These are phyloP conservation scores for Physocladia obscura DNA, from an alignment of 192 early-diverging fungal species.

Conservation along the genomic window DNA sequence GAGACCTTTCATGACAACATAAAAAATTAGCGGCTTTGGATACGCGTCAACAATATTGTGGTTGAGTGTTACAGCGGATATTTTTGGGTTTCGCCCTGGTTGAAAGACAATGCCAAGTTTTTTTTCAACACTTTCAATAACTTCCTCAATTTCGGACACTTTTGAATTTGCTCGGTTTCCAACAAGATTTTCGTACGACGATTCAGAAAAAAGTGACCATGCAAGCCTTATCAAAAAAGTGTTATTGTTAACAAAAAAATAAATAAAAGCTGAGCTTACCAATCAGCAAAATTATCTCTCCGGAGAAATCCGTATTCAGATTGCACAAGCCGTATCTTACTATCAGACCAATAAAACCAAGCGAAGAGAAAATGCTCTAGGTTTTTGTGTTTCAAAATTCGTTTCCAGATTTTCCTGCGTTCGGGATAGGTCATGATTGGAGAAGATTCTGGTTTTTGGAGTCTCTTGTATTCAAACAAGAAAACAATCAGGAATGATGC, in stretches of 20 bases:
- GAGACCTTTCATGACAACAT: constrained; percentile 9
- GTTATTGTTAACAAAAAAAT: too few species aligned
- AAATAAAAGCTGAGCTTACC: too few species aligned
- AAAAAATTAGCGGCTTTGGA: constrained; percentile 29
- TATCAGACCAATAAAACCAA: too few species aligned
- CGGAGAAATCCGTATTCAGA: too few species aligned
- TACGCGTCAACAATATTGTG: constrained; percentile 22
- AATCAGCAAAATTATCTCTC: too few species aligned
- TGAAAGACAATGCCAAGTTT: constrained; percentile 13
- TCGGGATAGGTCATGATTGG: constrained; percentile 18
- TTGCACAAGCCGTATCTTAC: too few species aligned
- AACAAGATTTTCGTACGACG: not conserved
- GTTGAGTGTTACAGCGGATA: constrained; percentile 21
- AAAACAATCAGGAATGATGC: constrained; percentile 29
- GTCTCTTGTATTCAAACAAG: constrained; percentile 14
- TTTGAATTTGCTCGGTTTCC: constrained; percentile 11
- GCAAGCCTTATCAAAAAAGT: too few species aligned
- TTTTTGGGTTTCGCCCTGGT: constrained; percentile 19
- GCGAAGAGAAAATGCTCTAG: too few species aligned
- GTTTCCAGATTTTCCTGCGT: not conserved
- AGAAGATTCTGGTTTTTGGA: constrained; percentile 3
- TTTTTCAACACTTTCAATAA: too few species aligned
- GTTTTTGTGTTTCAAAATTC: too few species aligned
- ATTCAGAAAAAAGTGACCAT: constrained; percentile 28
- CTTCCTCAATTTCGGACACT: constrained; percentile 28